Base-by-base conservation (phyloP, 176 grass and related monocot genomes). In the Cenchrus purpureus region DNA sequence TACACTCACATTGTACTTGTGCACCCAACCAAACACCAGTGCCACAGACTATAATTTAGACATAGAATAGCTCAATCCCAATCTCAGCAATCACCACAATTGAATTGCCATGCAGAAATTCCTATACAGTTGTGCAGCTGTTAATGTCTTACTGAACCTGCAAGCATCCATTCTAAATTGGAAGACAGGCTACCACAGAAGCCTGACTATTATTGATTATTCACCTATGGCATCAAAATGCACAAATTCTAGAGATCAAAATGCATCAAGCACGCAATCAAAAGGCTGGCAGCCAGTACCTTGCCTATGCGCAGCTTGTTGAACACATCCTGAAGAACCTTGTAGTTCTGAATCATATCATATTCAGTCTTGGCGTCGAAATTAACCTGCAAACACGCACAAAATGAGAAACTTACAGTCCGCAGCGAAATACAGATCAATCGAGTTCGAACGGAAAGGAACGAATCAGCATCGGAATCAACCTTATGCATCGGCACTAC, bases 401-500 rank as follows among this genome's bases (percentile, higher is more conserved):
- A n/a, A 50, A 81, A 74, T 67, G 40, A 75, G 72, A 11, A 12
- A 3, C 49, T 77, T 19, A 64, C 65, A 9, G 4, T 40, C 53
- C 1, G 37, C 25, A 14, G 4, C 22, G 4, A 11, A 19, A 1
- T 78, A 40, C 57, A 51, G 66, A 78, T 86, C 61, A 37, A 73
- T 34, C 7, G 22, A 57, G 2, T 57, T 16, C 58, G 63, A n/a
- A n/a, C n/a, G n/a, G n/a, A n/a, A 40, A 75, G 12, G n/a, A 65
- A 66, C 0, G 34, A 25, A n/a, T 64, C 73, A 72, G 52, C 7
- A 9, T 58, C 72, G 6, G 7, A 71, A 71, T 2, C 29, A 66
- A 97, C 95, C 92, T 97, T 97, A 87, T 94, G 95, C 95, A 97
- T 97, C 4, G 95, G 90, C 73, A 97, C 95, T 52, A 91, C 84